Percentiles rank a stretch among this genome's conserved stretches.
Evolutionary conservation across 2,329 filamentous ascomycete species (phyloP).

Genomic region (Dactylellina haptotyla): DNA sequence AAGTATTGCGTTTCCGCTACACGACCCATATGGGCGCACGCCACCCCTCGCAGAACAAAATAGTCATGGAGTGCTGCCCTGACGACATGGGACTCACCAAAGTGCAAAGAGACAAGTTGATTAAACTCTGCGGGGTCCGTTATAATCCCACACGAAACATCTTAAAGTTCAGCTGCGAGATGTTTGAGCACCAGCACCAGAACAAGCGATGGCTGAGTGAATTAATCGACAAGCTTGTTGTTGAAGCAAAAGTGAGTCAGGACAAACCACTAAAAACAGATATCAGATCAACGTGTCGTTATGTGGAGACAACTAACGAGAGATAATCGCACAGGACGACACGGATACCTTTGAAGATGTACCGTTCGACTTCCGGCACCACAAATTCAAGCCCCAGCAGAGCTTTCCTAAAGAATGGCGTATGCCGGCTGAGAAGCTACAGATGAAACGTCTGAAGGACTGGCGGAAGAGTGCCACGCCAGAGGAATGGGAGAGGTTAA

Average conservation of each 20-base stretch:
- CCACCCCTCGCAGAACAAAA: conserved; percentile 91
- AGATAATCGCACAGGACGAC: conserved; percentile 67
- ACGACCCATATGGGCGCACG: conserved; percentile 94
- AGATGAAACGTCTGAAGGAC: conserved; percentile 45
- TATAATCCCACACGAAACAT: conserved; percentile 86
- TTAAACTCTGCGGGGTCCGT: conserved; percentile 83
- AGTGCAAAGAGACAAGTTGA: conserved; percentile 79
- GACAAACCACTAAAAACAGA: neutral
- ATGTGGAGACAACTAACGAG: neutral
- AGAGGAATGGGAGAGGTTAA: conserved; percentile 30
- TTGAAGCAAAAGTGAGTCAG: conserved; percentile 72
- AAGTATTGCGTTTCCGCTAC: conserved; percentile 91
- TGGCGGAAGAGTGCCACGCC: conserved; percentile 36
- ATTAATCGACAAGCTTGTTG: conserved; percentile 76
- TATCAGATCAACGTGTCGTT: neutral
- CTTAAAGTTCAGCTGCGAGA: conserved; percentile 90
- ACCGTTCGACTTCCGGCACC: conserved; percentile 85
- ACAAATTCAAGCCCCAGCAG: conserved; percentile 64
- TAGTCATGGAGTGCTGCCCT: conserved; percentile 88
- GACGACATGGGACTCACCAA: conserved; percentile 72
- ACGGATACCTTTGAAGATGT: conserved; percentile 87
- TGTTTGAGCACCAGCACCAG: conserved; percentile 86
- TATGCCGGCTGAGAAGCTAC: conserved; percentile 73
- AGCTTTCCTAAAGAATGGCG: conserved; percentile 84
- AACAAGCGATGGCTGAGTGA: conserved; percentile 96